These are phyloP conservation scores for Aspergillus vadensis DNA, from an alignment of 2,329 filamentous ascomycete species.

Conservation along the genomic window DNA sequence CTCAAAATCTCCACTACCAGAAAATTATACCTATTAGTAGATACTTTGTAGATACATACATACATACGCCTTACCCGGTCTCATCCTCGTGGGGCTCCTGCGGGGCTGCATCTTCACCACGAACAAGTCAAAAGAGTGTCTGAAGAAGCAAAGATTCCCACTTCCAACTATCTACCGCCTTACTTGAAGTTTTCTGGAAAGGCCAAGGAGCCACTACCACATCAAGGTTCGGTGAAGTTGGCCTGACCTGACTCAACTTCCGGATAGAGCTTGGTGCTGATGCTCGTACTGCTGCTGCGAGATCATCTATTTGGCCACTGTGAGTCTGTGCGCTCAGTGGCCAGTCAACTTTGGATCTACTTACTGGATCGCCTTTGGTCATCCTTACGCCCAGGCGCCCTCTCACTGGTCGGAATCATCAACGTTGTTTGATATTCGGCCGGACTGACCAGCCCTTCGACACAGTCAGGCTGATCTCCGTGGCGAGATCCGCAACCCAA, in stretches of 20 bases:
- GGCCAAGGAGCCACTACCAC: background rate
- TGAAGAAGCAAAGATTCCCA: background rate
- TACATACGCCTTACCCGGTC: background rate
- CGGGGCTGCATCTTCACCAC: background rate
- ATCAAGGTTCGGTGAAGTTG: background rate
- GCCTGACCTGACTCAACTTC: background rate
- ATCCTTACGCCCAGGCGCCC: background rate
- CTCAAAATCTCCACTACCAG: no score
- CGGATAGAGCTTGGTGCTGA: background rate
- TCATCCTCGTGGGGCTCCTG: background rate
- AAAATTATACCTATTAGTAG: no score
- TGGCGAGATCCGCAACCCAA: background rate
- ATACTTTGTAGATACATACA: background rate
- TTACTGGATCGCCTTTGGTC: background rate
- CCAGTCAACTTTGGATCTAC: background rate
- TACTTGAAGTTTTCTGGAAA: background rate
- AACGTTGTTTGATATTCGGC: background rate
- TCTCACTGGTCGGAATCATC: background rate
- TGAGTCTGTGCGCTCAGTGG: background rate
- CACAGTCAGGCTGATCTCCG: background rate
- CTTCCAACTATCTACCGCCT: background rate
- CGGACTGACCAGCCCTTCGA: background rate
- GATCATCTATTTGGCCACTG: constrained; percentile 1
- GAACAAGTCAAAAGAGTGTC: background rate
- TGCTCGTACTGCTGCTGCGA: background rate